Base-by-base conservation (phyloP, 352 stramenopile species). In the Globisporangium mamillatum region DNA sequence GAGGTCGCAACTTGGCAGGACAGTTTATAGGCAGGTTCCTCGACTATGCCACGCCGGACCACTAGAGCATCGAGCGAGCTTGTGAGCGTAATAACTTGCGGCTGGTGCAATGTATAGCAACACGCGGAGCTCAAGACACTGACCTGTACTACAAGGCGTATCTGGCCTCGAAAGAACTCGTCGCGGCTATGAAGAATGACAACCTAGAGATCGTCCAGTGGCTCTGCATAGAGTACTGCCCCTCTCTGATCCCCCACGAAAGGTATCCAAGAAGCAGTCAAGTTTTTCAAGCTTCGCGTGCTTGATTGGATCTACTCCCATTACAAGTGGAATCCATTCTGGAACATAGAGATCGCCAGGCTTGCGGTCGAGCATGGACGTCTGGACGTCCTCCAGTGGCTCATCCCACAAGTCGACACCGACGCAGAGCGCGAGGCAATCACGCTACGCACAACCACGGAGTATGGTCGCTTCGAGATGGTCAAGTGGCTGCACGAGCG, bases 191-290 rank as follows among this genome's bases (percentile, higher is more conserved):
- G 5, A n/a, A 16, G 1, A 32, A 18, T 14, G 58, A 55, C 38
- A 34, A 38, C 14, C 4, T 64, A n/a, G 38, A 54, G 36, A 50
- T 54, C 9, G 22, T 36, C 12, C 57, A 24, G 9, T 53, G 57
- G n/a, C 22, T 63, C 34, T 63, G 57, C 34, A 20, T 7, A 22
- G 57, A 27, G 57, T 63, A 63, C 36, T 63, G 57, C 38, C 57
- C 57, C 4, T 53, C 9, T 14, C 8, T 53, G 3, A 24, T 63
- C 3, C 36, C 36, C 36, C 4, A 32, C 36, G 58, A 20, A 53
- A 29, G 58, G 9, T 1, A 24, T 54, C 10, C 22, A n/a, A 10
- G n/a, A 41, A 32, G 58, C 58, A 1, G 36, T 24, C 2, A 36
- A 27, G 12, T 16, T 41, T 1, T 20, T 16, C 22, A 63, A 32